phyloP scores from a whole-genome alignment of 257 asterid species.

The Perilla frutescens region DNA sequence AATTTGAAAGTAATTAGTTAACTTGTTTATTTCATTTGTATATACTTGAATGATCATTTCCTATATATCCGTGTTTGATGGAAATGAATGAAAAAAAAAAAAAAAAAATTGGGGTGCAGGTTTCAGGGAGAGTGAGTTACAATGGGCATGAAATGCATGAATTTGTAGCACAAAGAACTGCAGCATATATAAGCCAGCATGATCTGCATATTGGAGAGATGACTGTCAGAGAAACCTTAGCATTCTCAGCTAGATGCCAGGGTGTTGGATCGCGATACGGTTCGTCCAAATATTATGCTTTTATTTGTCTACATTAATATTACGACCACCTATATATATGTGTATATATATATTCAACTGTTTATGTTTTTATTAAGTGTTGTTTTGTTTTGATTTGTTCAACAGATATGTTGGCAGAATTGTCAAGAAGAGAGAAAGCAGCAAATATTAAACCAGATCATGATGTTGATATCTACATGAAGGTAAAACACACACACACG shows the following conservation, averaged over 20 bases:
- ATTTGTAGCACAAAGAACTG: constrained; percentile 65
- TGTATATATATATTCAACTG: not conserved
- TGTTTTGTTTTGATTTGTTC: not conserved
- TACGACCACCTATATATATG: no score
- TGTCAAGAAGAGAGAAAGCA: constrained; percentile 58
- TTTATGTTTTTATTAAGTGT: not conserved
- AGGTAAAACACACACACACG: constrained; percentile 39
- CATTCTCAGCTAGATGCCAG: constrained; percentile 73
- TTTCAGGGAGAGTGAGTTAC: constrained; percentile 54
- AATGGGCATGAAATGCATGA: constrained; percentile 65
- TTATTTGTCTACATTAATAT: not conserved
- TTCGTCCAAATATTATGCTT: constrained; percentile 26
- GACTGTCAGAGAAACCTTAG: constrained; percentile 78
- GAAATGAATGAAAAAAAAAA: no score
- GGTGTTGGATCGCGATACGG: constrained; percentile 75
- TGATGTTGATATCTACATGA: constrained; percentile 60
- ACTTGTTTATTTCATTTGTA: not conserved
- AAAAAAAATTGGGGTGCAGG: constrained; percentile 25
- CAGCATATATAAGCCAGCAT: constrained; percentile 68
- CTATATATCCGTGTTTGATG: no score
- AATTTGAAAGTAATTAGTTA: constrained; percentile 46
- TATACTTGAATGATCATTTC: no score
- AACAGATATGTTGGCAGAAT: constrained; percentile 75
- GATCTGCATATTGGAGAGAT: constrained; percentile 75
- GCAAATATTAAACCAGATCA: constrained; percentile 62